Evolutionary conservation across 768 basidiomycete genomes (phyloP), one percentile per base, ranked within the genome.

Genomic region (Baorangia bicolor): DNA sequence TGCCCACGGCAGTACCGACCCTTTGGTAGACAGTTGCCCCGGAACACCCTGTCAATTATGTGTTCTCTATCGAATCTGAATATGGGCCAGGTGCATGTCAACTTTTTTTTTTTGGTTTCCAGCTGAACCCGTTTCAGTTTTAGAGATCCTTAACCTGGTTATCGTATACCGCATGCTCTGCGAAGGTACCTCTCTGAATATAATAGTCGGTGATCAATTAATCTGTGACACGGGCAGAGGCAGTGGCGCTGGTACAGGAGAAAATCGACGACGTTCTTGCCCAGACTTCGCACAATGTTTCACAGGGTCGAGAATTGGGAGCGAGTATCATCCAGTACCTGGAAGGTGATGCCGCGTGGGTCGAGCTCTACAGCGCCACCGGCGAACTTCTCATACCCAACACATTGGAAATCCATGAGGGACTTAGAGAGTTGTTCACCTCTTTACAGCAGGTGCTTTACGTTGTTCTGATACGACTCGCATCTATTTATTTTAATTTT

Each of bases 141-240:
- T 79, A 45, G 87, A 90, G 53, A 75, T 85, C 1, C 72, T 91
- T 39, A 76, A 70, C 25, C 74, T 96, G 31, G 73, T 78, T 23
- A 86, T 97, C 55, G 79, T 75, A 47, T 97, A 94, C 71, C 83
- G 90, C 35, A 85, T 86, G 75, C 73, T 96, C 25, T 85, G 86
- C 20, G 92, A 95, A 78, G 94, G 94, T 92, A 56, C 42, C 68
- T 35, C 12, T 51, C 41, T 47, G 23, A 25, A 30, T 44, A 27
- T 31, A 11, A 25, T 46, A 20, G 14, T 23, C 18, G 51, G 30
- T 34, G 25, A n/a, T 18, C 39, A 53, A 57, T 47, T 61, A 20
- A 63, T 38, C 27, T 49, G 46, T 37, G 33, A 42, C 18, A 42
- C 49, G 57, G 42, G 6, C 59, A 92, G 91, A 93, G 75, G 84